Percentiles rank a stretch among this genome's conserved stretches.
These are phyloP conservation scores for Nidularia sp. DNA, from an alignment of 768 basidiomycete genomes.

Conservation along the genomic window DNA sequence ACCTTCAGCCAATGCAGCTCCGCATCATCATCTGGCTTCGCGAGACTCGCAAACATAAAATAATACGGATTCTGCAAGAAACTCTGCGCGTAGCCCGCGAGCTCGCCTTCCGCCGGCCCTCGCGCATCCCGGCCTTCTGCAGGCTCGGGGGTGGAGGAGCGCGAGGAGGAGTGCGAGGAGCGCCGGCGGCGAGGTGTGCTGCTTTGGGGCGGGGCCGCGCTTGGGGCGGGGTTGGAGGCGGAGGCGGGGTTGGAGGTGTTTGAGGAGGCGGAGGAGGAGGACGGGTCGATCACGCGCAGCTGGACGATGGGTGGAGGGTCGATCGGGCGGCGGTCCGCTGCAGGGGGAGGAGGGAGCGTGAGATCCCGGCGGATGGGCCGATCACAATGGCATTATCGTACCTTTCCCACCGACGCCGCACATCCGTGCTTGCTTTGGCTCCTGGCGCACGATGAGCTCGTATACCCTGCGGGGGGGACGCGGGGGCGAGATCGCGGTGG, in stretches of 20 bases:
- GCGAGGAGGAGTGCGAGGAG: too few relatives aligned
- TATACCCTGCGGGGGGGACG: conserved; percentile 56
- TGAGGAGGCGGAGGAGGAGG: conserved; percentile 8
- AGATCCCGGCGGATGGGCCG: not conserved
- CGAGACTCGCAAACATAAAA: conserved; percentile 91
- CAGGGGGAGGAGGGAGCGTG: conserved; percentile 1
- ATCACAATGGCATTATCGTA: conserved; percentile 15
- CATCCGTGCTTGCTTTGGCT: conserved; percentile 91
- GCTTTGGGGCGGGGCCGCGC: conserved; percentile 8
- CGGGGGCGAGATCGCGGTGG: conserved; percentile 11
- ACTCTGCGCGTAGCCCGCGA: conserved; percentile 42
- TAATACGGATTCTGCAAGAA: conserved; percentile 92
- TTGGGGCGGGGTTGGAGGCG: conserved; percentile 7
- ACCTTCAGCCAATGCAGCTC: conserved; percentile 85
- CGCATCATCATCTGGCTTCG: conserved; percentile 83
- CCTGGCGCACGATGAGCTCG: conserved; percentile 81
- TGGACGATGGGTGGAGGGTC: conserved; percentile 98
- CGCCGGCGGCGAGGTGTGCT: conserved; percentile 3
- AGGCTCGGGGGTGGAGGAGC: too few relatives aligned
- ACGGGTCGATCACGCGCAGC: conserved; percentile 77
- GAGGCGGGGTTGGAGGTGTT: conserved; percentile 35
- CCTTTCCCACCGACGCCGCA: conserved; percentile 84
- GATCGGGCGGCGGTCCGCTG: conserved; percentile 93
- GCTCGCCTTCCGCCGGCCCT: conserved; percentile 19
- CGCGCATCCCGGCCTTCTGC: not conserved